phyloP scores from a whole-genome alignment of 495 filamentous ascomycete species.

The Daldinia vernicosa region DNA sequence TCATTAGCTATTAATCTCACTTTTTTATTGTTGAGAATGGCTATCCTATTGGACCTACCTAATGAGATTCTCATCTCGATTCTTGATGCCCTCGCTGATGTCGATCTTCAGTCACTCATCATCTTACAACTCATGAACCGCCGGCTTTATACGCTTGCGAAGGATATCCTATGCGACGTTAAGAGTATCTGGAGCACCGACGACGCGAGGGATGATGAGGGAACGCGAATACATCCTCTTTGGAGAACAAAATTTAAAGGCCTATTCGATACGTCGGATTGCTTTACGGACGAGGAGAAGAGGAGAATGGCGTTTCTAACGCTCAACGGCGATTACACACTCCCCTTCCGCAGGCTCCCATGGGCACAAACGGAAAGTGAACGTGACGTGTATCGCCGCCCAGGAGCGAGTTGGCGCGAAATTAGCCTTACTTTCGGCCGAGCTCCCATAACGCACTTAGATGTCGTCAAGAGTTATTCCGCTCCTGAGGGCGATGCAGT shows the following conservation, averaged over 20 bases:
- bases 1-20: neutral
- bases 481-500: conserved; percentile 16
- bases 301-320: conserved; percentile 16
- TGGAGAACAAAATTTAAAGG: conserved; percentile 33
- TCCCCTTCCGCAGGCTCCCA: conserved; percentile 39
- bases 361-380: conserved; percentile 22
- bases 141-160: conserved; percentile 14
- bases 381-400: conserved; percentile 28
- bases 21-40: conserved; percentile 17
- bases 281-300: conserved; percentile 33
- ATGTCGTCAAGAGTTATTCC: conserved; percentile 39
- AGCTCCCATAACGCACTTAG: conserved; percentile 32
- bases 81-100: conserved; percentile 25
- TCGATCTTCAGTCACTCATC: conserved; percentile 32
- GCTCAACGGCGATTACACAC: conserved; percentile 39
- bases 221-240: conserved; percentile 27
- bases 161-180: conserved; percentile 25
- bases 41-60: conserved; percentile 21
- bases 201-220: neutral
- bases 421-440: conserved; percentile 41
- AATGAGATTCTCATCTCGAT: conserved; percentile 38
- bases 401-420: conserved; percentile 40
- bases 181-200: neutral
- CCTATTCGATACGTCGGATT: conserved; percentile 38
- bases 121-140: conserved; percentile 23